phyloP scores from a whole-genome alignment of 495 filamentous ascomycete genomes.

The Aeminium ludgeri region DNA sequence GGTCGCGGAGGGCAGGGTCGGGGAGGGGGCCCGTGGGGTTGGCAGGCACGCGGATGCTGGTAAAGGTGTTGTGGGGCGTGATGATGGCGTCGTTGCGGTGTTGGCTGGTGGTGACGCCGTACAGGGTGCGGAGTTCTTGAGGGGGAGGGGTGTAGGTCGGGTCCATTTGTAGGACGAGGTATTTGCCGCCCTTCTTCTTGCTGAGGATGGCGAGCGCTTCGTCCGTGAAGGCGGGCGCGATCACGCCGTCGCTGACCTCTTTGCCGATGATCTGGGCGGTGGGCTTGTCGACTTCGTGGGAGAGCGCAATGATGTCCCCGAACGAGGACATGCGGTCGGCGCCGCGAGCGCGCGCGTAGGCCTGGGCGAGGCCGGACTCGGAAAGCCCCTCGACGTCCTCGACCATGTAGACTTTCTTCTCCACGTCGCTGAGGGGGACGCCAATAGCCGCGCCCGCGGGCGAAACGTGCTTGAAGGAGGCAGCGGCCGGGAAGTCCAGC shows the following conservation, averaged over 20 bases:
- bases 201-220: conserved; percentile 79
- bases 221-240: conserved; percentile 70
- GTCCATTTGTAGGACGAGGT: conserved; percentile 91
- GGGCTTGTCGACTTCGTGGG: conserved; percentile 65
- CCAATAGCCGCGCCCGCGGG: conserved; percentile 92
- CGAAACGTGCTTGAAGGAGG: conserved; percentile 98
- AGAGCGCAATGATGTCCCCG: conserved; percentile 88
- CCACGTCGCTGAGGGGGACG: conserved; percentile 62
- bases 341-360: conserved; percentile 86
- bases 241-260: conserved; percentile 92
- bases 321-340: conserved; percentile 96
- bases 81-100: conserved; percentile 83
- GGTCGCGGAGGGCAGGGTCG: conserved; percentile 67
- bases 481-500: conserved; percentile 75
- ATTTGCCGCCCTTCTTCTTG: conserved; percentile 97
- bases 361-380: conserved; percentile 70
- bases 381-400: conserved; percentile 83
- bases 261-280: conserved; percentile 94
- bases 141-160: conserved; percentile 59
- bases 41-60: conserved; percentile 67
- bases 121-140: conserved; percentile 70
- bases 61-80: conserved; percentile 66
- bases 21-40: conserved; percentile 51
- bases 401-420: conserved; percentile 96
- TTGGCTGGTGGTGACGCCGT: conserved; percentile 71